Evolutionary conservation across 2,329 filamentous ascomycete genomes (phyloP).

Genomic region (Fusarium piperis): DNA sequence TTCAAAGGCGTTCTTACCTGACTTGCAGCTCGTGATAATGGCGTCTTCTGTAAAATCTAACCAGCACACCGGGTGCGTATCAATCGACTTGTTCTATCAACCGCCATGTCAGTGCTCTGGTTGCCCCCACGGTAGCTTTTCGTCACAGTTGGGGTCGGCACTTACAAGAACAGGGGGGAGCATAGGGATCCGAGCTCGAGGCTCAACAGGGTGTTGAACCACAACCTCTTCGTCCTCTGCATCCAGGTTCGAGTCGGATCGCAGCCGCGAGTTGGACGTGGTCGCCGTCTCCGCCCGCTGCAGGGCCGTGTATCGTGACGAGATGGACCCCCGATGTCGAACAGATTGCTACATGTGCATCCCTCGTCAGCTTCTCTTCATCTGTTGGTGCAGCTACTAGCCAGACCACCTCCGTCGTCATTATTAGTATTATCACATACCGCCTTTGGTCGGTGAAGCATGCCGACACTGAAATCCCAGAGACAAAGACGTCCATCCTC

Average conservation of each 20-base stretch:
- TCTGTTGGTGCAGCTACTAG: neutral
- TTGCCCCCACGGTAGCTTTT: neutral
- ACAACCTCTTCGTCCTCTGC: slow-evolving; percentile 64
- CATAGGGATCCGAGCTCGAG: slow-evolving; percentile 84
- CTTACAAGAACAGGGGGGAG: slow-evolving; percentile 89
- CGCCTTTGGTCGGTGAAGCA: slow-evolving; percentile 90
- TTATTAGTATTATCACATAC: slow-evolving; percentile 59
- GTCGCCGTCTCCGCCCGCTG: slow-evolving; percentile 71
- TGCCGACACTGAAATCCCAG: slow-evolving; percentile 98
- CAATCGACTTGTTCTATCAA: slow-evolving; percentile 78
- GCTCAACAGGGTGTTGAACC: slow-evolving; percentile 82
- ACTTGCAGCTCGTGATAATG: slow-evolving; percentile 91
- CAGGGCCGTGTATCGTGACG: slow-evolving; percentile 58
- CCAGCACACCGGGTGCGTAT: slow-evolving; percentile 88
- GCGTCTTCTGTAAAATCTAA: slow-evolving; percentile 92
- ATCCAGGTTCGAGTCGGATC: slow-evolving; percentile 77
- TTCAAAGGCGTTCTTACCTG: slow-evolving; percentile 68
- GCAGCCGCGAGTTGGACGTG: slow-evolving; percentile 65
- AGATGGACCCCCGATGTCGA: slow-evolving; percentile 62
- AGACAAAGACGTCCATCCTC: slow-evolving; percentile 90
- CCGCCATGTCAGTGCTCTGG: slow-evolving; percentile 25
- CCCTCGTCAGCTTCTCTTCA: slow-evolving; percentile 21
- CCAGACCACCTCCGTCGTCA: neutral
- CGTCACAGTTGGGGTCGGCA: slow-evolving; percentile 19
- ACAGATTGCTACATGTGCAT: slow-evolving; percentile 31